Conservation (phyloP, 495 filamentous ascomycete genomes). For the Talaromyces thailandensis region DNA sequence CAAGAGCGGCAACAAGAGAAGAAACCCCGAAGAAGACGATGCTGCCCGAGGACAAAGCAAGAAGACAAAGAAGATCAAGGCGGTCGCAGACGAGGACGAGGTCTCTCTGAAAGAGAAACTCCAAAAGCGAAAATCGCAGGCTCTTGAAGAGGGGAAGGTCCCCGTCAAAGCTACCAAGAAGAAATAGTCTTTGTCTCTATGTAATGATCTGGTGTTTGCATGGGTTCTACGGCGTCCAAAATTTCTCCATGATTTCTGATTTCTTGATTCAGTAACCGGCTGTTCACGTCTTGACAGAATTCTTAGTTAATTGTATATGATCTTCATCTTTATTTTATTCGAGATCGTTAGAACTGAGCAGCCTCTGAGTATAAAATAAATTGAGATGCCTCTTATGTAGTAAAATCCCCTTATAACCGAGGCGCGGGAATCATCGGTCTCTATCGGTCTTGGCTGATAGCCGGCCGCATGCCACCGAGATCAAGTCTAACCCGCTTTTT, state of each 20-base stretch:
- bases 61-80: constrained; percentile 41
- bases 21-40: constrained; percentile 43
- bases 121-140: constrained; percentile 42
- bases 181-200: constrained; percentile 14
- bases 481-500: not conserved
- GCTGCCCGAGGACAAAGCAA: constrained; percentile 50
- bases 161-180: not conserved
- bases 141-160: constrained; percentile 30
- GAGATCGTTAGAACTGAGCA: not conserved
- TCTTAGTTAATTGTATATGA: not conserved
- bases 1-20: constrained; percentile 61
- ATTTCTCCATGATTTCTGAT: not conserved
- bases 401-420: not conserved
- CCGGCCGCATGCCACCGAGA: not conserved
- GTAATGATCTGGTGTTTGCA: constrained; percentile 7
- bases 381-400: not conserved
- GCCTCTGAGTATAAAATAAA: not conserved
- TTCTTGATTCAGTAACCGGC: not conserved
- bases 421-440: constrained; percentile 3
- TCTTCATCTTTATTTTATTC: not conserved
- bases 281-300: not conserved
- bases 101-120: constrained; percentile 51
- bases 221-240: constrained; percentile 8
- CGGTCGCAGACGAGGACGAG: constrained; percentile 35
- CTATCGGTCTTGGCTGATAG: not conserved